phyloP scores from a whole-genome alignment of 164 flowering plant species.

The Euptelea pleiosperma region DNA sequence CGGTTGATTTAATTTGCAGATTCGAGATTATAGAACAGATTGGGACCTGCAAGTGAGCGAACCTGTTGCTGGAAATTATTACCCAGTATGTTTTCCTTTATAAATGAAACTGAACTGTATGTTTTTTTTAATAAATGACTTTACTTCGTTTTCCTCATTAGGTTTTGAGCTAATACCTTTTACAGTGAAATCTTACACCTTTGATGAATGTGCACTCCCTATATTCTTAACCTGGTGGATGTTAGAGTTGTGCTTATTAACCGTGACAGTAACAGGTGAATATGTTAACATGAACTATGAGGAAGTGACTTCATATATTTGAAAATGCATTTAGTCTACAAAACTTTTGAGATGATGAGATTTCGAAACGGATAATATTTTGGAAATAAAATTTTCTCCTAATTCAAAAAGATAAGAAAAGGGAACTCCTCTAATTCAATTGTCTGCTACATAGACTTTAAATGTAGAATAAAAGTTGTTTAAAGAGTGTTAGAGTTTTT shows the following conservation, averaged over 20 bases:
- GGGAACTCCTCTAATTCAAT: no score
- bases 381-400: no score
- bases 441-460: no score
- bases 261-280: background rate
- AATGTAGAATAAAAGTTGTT: no score
- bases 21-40: slow-evolving; percentile 80
- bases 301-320: background rate
- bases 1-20: slow-evolving; percentile 39
- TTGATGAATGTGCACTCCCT: background rate
- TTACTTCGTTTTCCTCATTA: background rate
- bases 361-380: no score
- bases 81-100: slow-evolving; percentile 59
- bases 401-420: no score
- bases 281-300: background rate
- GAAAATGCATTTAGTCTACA: background rate
- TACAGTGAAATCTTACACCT: background rate
- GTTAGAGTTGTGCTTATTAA: background rate
- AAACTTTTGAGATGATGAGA: background rate
- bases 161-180: background rate
- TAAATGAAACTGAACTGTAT: background rate
- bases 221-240: background rate
- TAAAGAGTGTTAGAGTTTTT: no score
- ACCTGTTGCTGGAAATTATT: slow-evolving; percentile 93
- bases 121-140: background rate
- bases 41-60: slow-evolving; percentile 83